A percentile compares a stretch with the other conserved stretches of the same genome.
Conservation (phyloP, 192 early-diverging fungal genomes). For the Coemansia sp. region DNA sequence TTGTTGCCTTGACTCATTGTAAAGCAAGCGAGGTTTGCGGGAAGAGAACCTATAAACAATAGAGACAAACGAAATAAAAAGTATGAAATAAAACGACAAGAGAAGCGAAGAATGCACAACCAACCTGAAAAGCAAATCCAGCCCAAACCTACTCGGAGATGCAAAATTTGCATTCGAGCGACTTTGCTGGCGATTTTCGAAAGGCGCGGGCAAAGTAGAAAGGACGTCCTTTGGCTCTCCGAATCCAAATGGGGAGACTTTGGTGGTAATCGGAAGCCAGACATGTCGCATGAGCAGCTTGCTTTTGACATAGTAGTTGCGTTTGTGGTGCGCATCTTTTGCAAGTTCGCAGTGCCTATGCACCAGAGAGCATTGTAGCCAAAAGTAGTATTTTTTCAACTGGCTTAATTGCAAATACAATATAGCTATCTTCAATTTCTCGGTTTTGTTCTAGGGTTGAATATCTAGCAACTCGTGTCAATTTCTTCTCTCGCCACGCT, state of each 20-base stretch:
- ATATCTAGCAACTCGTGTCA: no score
- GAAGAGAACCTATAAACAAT: no score
- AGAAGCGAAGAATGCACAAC: not conserved
- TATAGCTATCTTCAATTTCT: no score
- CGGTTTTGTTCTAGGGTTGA: no score
- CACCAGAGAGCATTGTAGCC: no score
- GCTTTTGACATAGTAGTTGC: not conserved
- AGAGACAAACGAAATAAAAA: not conserved
- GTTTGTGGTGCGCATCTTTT: no score
- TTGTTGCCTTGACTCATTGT: not conserved
- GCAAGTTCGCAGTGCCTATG: no score
- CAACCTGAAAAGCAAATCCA: not conserved
- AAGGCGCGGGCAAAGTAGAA: not conserved
- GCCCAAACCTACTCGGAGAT: not conserved
- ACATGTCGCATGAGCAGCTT: not conserved
- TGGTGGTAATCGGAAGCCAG: not conserved
- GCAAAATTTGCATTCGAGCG: not conserved
- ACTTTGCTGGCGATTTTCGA: not conserved
- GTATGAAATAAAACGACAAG: not conserved
- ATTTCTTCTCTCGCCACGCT: no score
- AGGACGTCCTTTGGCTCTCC: not conserved
- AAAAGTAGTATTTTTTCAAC: no score
- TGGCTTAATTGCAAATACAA: no score
- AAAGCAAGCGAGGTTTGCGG: not conserved
- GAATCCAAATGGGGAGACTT: no score